Conservation (phyloP, 495 filamentous ascomycete genomes). For the Penicillium steckii region DNA sequence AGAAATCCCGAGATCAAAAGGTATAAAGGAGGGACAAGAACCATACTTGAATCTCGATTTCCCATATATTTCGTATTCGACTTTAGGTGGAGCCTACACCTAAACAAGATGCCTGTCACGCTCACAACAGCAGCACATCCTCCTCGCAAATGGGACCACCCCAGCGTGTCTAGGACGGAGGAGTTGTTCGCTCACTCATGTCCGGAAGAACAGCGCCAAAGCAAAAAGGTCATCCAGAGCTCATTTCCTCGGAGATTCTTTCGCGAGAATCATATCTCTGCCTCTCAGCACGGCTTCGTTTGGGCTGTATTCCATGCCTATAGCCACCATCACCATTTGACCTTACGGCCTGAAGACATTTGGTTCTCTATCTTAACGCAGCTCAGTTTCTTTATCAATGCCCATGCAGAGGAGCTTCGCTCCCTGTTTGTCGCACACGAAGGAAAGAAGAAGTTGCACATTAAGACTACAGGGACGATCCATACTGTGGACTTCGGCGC, state of each 20-base stretch:
- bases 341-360: conserved; percentile 59
- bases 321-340: conserved; percentile 52
- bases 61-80: no score
- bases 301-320: conserved; percentile 50
- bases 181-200: neutral
- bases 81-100: no score
- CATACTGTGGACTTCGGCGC: no score
- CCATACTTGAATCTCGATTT: no score
- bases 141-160: neutral
- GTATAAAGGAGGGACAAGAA: no score
- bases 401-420: conserved; percentile 44
- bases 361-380: conserved; percentile 60
- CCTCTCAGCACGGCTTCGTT: conserved; percentile 52
- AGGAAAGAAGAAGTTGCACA: no score
- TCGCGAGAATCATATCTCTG: conserved; percentile 17
- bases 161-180: neutral
- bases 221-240: neutral
- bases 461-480: no score
- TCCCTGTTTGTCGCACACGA: conserved; percentile 42
- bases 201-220: neutral
- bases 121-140: conserved; percentile 4
- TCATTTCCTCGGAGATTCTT: neutral
- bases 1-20: no score
- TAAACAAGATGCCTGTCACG: conserved; percentile 14
- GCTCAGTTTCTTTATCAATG: conserved; percentile 51